These are phyloP conservation scores for Serendipita vermifera DNA, from an alignment of 768 basidiomycete genomes.

Conservation along the genomic window DNA sequence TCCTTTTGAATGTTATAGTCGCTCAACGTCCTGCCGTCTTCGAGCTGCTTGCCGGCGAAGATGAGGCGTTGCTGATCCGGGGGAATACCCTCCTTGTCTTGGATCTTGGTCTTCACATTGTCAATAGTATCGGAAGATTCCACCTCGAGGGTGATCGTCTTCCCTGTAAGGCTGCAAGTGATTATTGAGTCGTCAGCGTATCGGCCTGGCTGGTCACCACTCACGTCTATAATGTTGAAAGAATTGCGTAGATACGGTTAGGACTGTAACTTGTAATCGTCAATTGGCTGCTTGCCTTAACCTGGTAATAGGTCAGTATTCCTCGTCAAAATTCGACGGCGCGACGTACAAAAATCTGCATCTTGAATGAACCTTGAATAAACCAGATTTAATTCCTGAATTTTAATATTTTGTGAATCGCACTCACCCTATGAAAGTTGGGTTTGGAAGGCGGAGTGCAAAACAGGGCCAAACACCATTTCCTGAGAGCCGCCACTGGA, in stretches of 20 bases:
- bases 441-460: neutral
- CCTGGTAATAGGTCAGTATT: neutral
- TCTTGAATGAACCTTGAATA: slow-evolving; percentile 19
- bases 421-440: neutral
- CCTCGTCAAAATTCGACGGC: slow-evolving; percentile 9
- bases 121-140: slow-evolving; percentile 95
- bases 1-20: slow-evolving; percentile 99
- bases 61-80: slow-evolving; percentile 93
- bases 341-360: slow-evolving; percentile 61
- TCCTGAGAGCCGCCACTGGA: neutral
- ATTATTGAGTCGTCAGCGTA: neutral
- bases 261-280: neutral
- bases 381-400: neutral
- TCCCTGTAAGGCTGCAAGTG: slow-evolving; percentile 72
- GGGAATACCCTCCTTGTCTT: slow-evolving; percentile 79
- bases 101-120: slow-evolving; percentile 79
- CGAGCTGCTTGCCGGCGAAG: slow-evolving; percentile 96
- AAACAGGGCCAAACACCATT: slow-evolving; percentile 4
- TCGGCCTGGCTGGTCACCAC: neutral
- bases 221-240: slow-evolving; percentile 7
- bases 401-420: neutral
- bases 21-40: slow-evolving; percentile 89
- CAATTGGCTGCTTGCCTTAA: neutral
- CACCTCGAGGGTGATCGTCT: slow-evolving; percentile 98
- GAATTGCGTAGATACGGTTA: too few species aligned